Conservation (phyloP, 2,329 filamentous ascomycete species). For the Ophiostoma piceae region DNA sequence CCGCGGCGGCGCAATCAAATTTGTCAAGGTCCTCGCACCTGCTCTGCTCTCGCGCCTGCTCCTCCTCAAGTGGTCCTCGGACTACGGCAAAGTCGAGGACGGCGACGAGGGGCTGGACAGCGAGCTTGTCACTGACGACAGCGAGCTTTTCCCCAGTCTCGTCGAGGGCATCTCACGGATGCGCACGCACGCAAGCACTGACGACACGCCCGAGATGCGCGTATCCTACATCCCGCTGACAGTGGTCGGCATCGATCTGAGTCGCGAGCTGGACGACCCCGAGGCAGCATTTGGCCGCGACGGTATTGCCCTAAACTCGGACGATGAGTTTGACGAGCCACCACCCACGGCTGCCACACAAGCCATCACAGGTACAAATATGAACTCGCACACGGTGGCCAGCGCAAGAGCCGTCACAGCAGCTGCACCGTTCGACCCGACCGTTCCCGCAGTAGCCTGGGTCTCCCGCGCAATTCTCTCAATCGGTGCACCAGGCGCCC, state of each 20-base stretch:
- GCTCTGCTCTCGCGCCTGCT: slow-evolving; percentile 62
- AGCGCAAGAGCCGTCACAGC: slow-evolving; percentile 33
- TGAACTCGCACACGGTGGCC: slow-evolving; percentile 15
- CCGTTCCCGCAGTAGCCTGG: slow-evolving; percentile 62
- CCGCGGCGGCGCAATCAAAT: slow-evolving; percentile 72
- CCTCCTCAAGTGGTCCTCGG: slow-evolving; percentile 21
- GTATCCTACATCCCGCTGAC: slow-evolving; percentile 70
- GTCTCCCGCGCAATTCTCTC: slow-evolving; percentile 59
- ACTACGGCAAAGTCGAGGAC: slow-evolving; percentile 25
- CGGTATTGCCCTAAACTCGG: slow-evolving; percentile 57
- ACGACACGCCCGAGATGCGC: slow-evolving; percentile 70
- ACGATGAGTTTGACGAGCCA: slow-evolving; percentile 52
- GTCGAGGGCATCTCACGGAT: slow-evolving; percentile 63
- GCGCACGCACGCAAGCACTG: slow-evolving; percentile 67
- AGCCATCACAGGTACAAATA: not conserved
- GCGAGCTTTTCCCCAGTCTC: slow-evolving; percentile 33
- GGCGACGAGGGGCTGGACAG: slow-evolving; percentile 18
- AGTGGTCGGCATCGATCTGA: slow-evolving; percentile 72
- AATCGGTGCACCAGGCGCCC: slow-evolving; percentile 58
- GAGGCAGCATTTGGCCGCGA: slow-evolving; percentile 46
- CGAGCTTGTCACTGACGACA: not conserved
- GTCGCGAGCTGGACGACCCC: slow-evolving; percentile 51
- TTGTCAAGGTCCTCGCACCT: slow-evolving; percentile 73
- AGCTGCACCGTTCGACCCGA: slow-evolving; percentile 54
- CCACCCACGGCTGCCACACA: slow-evolving; percentile 29